Evolutionary conservation across 257 asterid genomes (phyloP), one percentile per base, ranked within the genome.

Genomic region (Capsicum baccatum): DNA sequence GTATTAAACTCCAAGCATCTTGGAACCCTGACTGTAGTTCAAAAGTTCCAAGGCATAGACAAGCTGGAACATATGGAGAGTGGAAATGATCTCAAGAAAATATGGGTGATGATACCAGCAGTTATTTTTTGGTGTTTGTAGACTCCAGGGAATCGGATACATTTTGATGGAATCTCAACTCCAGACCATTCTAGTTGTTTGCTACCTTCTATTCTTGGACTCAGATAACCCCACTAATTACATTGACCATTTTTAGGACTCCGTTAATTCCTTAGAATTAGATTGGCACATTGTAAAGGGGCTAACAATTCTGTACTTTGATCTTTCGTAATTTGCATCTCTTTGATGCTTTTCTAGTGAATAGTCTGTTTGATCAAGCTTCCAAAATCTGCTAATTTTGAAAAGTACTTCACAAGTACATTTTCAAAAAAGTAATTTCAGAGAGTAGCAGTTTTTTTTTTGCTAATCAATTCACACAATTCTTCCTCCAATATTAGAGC

Each of bases 21-120:
- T 68, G 54, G 33, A 16, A 67, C 50, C 76, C 76, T 7, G 76
- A 68, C 76, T 68, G 33, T 70, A 70, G 79, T 70, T 70, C 79
- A 70, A 70, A 3, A 17, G 79, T 17, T 70, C 35, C 9, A 70
- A 70, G 21, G 5, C 35, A 70, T 70, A 17, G 17, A 42, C 56
- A 70, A 70, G 79, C 79, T 42, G 55, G 33, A 42, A 70, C 79
- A 4, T 16, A 69, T 16, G 55, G 79, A 48, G 12, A 39, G 35
- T 69, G 16, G 79, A 42, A 54, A 16, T 16, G 54, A 69, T 17
- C 79, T 17, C 79, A 69, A 42, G 35, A 42, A 60, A 69, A 19
- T 42, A 33, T 42, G 5, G 56, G 79, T 4, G 79, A 69, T 69
- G 33, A 70, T 70, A 17, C 79, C 9, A 42, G 56, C 79, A 42